Base-by-base conservation (phyloP, 768 basidiomycete genomes). In the Russula dissimulans region DNA sequence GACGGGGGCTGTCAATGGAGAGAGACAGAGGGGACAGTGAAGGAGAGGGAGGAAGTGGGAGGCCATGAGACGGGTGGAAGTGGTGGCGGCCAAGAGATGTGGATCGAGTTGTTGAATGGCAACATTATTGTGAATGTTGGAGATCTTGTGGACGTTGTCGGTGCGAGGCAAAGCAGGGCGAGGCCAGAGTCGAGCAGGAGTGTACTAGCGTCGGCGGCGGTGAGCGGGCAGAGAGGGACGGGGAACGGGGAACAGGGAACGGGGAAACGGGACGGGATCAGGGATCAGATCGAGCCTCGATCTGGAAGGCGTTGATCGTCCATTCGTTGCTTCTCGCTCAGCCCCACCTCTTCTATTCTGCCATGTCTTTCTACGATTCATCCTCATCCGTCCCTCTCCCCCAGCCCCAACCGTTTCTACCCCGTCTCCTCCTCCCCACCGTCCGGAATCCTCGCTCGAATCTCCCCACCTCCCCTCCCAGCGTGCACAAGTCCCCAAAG, bases 1-100 rank as follows among this genome's bases (percentile, higher is more conserved):
- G 39, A 80, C 73, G 3, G 85, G 84, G 4, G 73, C 68, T 26
- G 66, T 59, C 26, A 85, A 74, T 56, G 72, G 57, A 26, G 70
- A 43, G 1, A 67, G 54, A 65, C 88, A 89, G 71, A 81, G 67
- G 3, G 81, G 78, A 67, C 89, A 90, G 55, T 60, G 57, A 58
- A 86, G 73, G 56, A 81, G 68, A 41, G 74, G 66, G 54, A 72
- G 65, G 63, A 79, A 68, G 15, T 29, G 51, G 63, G 64, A 22
- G 52, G 56, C 7, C 56, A 57, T 64, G 49, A 18, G 59, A 39
- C 26, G 15, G 34, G 36, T 54, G 41, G 45, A 55, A 57, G 15
- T 46, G 31, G 46, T 38, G 56, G 56, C 60, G 54, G 58, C 54
- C 52, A 53, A 50, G 42, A 39, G 51, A 22, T 58, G 60, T 10